Evolutionary conservation across 169 alveolate genomes (phyloP).

Genomic region (Eimeria tenella): DNA sequence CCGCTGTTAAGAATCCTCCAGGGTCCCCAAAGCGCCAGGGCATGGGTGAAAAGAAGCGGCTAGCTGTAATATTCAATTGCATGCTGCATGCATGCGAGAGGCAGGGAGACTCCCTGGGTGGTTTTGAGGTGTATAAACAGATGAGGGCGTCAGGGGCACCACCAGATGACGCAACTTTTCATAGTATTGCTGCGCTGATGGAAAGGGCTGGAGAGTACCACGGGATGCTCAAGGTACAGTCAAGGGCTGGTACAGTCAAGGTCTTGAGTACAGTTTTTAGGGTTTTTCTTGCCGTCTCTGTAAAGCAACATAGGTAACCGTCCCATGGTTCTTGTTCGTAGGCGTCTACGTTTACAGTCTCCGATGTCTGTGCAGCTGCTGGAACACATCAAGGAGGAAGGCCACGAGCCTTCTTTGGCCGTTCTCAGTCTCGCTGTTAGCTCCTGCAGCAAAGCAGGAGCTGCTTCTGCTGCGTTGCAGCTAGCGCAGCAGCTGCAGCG

Average conservation of each 20-base stretch:
- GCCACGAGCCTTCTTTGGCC: conserved; percentile 70
- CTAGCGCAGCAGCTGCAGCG: conserved; percentile 71
- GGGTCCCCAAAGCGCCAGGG: background rate
- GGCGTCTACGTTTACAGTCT: background rate
- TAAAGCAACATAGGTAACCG: background rate
- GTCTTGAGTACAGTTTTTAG: background rate
- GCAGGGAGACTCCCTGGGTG: conserved; percentile 64
- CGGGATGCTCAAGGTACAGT: conserved; percentile 61
- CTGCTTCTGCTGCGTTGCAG: conserved; percentile 63
- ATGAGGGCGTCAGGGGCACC: conserved; percentile 54
- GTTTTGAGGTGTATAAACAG: conserved; percentile 64
- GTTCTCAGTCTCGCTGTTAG: conserved; percentile 57
- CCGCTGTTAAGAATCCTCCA: background rate
- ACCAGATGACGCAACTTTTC: conserved; percentile 60
- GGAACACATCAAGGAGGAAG: conserved; percentile 69
- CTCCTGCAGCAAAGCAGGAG: conserved; percentile 70
- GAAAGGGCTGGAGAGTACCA: conserved; percentile 58
- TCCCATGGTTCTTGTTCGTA: background rate
- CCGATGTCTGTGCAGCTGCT: conserved; percentile 61
- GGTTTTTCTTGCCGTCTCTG: background rate
- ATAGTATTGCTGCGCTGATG: conserved; percentile 67
- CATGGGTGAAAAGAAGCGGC: conserved; percentile 62
- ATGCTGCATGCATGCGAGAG: conserved; percentile 72
- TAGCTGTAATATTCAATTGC: conserved; percentile 62
- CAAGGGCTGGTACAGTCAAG: background rate